Base-by-base conservation (phyloP, 2,329 filamentous ascomycete genomes). In the Sordariomycetes sp. region DNA sequence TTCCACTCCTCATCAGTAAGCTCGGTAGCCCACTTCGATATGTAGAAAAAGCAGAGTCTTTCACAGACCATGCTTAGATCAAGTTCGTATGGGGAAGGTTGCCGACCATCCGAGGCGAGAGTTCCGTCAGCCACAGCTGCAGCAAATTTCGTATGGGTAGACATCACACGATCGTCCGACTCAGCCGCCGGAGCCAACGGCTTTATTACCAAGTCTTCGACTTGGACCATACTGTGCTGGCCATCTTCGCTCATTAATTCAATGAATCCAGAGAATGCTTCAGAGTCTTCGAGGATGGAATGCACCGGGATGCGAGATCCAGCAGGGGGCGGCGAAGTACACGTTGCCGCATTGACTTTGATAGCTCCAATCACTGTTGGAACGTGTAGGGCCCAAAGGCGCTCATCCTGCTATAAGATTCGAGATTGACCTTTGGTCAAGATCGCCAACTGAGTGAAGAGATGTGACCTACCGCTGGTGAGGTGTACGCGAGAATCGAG, bases 351-450 rank as follows among this genome's bases (percentile, higher is more conserved):
- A 30, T 46, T 46, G 30, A 50, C 31, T 6, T 35, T 21, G 16
- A 48, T 34, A 6, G 24, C 38, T 11, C 40, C 26, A 20, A 58
- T 53, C 1, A 16, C 20, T 1, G 46, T 51, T 2, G 54, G 54
- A 6, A 59, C 37, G 32, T 53, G 46, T 9, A 51, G 35, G 4
- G 47, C 35, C 41, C 49, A 50, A 7, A 59, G 41, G 9, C 47
- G 40, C 3, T 46, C 50, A 35, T 54, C 49, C 1, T 42, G n/a
- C n/a, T n/a, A n/a, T n/a, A n/a, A n/a, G n/a, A n/a, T n/a, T n/a
- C n/a, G n/a, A n/a, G n/a, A n/a, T n/a, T n/a, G n/a, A n/a, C n/a
- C n/a, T n/a, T n/a, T n/a, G n/a, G n/a, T n/a, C n/a, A n/a, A n/a
- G n/a, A n/a, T n/a, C n/a, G n/a, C n/a, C n/a, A n/a, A n/a, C n/a